Evolutionary conservation across 2,329 filamentous ascomycete species (phyloP).

Genomic region (Furcasterigmium sp.): DNA sequence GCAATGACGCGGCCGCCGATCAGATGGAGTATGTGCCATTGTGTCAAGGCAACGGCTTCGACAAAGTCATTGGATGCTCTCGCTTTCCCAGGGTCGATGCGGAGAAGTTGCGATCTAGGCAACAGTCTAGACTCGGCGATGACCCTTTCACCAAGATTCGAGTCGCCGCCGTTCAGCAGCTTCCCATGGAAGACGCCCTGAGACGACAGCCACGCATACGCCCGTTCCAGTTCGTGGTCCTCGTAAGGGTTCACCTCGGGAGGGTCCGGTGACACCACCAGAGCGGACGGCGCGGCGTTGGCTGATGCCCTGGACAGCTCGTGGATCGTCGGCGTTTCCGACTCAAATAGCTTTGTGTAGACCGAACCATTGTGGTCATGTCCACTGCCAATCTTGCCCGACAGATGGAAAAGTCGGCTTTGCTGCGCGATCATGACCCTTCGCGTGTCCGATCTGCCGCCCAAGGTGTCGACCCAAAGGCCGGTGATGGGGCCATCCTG

Average conservation of each 20-base stretch:
- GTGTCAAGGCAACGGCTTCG: conserved; percentile 76
- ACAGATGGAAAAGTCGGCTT: conserved; percentile 72
- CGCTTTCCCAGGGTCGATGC: conserved; percentile 49
- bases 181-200: conserved; percentile 87
- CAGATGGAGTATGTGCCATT: conserved; percentile 86
- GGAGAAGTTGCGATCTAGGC: conserved; percentile 66
- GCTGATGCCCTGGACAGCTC: conserved; percentile 58
- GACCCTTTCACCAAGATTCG: conserved; percentile 63
- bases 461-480: conserved; percentile 73
- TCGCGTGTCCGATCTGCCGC: conserved; percentile 63
- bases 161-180: conserved; percentile 57
- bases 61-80: conserved; percentile 57
- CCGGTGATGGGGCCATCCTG: conserved; percentile 81
- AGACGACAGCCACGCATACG: conserved; percentile 85
- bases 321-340: conserved; percentile 72
- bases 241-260: conserved; percentile 50
- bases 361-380: conserved; percentile 80
- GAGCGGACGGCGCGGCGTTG: conserved; percentile 53
- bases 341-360: conserved; percentile 83
- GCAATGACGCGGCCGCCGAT: conserved; percentile 80
- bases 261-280: conserved; percentile 73
- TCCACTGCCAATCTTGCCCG: conserved; percentile 68
- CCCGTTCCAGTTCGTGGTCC: conserved; percentile 57
- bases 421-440: conserved; percentile 78
- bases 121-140: conserved; percentile 77